A percentile compares a stretch with the other conserved stretches of the same genome.
Evolutionary conservation across 2,329 filamentous ascomycete genomes (phyloP).

Genomic region (Aspergillus luchuensis): DNA sequence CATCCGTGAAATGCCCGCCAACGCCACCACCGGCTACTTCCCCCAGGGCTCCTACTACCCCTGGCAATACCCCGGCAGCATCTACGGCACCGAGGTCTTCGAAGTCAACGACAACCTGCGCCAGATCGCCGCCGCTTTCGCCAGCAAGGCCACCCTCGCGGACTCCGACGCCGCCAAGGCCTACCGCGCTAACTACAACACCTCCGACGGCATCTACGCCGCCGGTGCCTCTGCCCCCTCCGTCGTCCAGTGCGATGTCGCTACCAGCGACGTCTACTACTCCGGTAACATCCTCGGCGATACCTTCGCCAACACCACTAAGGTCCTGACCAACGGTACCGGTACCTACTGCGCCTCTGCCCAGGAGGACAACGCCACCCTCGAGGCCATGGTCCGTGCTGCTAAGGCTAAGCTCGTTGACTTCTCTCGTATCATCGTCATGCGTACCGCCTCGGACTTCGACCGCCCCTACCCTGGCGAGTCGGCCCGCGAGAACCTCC

Average conservation of each 20-base stretch:
- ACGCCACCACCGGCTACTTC: slow-evolving; percentile 69
- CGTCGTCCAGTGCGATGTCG: slow-evolving; percentile 66
- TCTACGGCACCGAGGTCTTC: slow-evolving; percentile 71
- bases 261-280: slow-evolving; percentile 73
- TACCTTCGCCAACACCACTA: slow-evolving; percentile 67
- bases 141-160: slow-evolving; percentile 54
- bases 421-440: slow-evolving; percentile 67
- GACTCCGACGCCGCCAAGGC: slow-evolving; percentile 53
- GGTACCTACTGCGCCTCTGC: slow-evolving; percentile 70
- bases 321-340: slow-evolving; percentile 66
- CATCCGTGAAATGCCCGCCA: slow-evolving; percentile 64
- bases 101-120: slow-evolving; percentile 64
- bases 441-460: slow-evolving; percentile 71
- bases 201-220: slow-evolving; percentile 36
- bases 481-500: slow-evolving; percentile 61
- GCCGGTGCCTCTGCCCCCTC: slow-evolving; percentile 52
- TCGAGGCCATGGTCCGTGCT: slow-evolving; percentile 65
- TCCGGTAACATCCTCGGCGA: slow-evolving; percentile 62
- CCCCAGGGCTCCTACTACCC: slow-evolving; percentile 61
- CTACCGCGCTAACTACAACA: slow-evolving; percentile 59
- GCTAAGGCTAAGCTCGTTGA: slow-evolving; percentile 62
- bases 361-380: slow-evolving; percentile 71
- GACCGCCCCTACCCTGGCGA: slow-evolving; percentile 66
- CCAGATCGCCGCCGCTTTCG: slow-evolving; percentile 55
- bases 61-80: slow-evolving; percentile 57